Evolutionary conservation across 78 protist species (phyloP), one percentile per base, ranked within the genome.

Genomic region (Creolimax fragrantissima): DNA sequence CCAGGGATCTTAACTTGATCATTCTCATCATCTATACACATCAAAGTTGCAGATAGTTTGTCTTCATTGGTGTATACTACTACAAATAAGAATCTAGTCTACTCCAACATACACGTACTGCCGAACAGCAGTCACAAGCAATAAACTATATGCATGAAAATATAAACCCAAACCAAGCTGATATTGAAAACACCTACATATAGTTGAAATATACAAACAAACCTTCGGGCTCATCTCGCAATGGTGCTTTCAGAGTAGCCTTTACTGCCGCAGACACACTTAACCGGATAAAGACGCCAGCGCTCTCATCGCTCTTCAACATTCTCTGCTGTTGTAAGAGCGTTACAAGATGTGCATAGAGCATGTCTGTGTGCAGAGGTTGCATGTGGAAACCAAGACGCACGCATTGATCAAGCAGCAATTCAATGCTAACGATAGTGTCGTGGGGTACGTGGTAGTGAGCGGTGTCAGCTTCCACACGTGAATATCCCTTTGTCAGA

Each of bases 241-340:
- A 58, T 24, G 74, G 74, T 24, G 74, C 74, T 24, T 58, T 58
- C 39, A 58, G 74, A 58, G 74, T 58, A 24, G 74, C 74, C 74
- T 58, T 58, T 24, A 58, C 74, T 24, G 74, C 74, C 74, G 24
- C 74, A 24, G 74, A 17, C 74, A 58, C 74, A 58, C 74, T 58
- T 17, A 58, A 24, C 74, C 74, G 11, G 74, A 58, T 58, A 58
- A 58, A 58, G 39, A 58, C 24, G 7, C 66, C 90, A 5, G 92
- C 2, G 7, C 0, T 2, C 83, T 91, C 94, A 35, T 92, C 95
- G 6, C 3, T 41, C 83, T 42, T 3, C 44, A 96, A 93, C 90
- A 93, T 35, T 67, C 92, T 90, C 5, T 7, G 47, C 84, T 84
- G 39, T 84, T 43, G 93, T 42, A 93, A 92, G 94, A 35, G 7